Percentiles rank a stretch among this genome's conserved stretches.
phyloP scores from a whole-genome alignment of 495 filamentous ascomycete genomes.

The Podospora pseudocomata region DNA sequence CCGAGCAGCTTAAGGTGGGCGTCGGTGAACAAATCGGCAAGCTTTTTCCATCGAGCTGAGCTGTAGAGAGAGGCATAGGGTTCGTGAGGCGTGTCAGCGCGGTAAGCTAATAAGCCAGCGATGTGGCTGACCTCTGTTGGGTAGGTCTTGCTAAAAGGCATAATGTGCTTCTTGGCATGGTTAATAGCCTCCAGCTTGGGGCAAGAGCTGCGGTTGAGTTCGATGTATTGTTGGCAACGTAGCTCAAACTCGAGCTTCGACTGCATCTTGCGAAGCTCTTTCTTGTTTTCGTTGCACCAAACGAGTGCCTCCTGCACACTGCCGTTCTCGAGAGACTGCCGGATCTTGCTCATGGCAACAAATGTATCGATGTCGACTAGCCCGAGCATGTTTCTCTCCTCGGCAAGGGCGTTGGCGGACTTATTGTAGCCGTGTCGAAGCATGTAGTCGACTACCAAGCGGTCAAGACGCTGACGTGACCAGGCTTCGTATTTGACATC shows the following conservation, averaged over 20 bases:
- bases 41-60: constrained; percentile 62
- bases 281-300: constrained; percentile 92
- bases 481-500: constrained; percentile 94
- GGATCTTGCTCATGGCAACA: constrained; percentile 72
- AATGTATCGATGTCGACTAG: constrained; percentile 90
- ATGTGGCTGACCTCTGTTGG: constrained; percentile 65
- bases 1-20: constrained; percentile 85
- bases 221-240: constrained; percentile 92
- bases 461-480: constrained; percentile 74
- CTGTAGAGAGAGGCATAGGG: constrained; percentile 61
- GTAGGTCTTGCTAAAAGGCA: constrained; percentile 62
- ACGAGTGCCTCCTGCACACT: constrained; percentile 72
- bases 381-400: constrained; percentile 61
- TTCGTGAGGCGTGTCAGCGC: constrained; percentile 50
- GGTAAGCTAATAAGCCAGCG: constrained; percentile 74
- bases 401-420: constrained; percentile 69
- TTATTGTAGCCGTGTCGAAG: constrained; percentile 76
- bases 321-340: constrained; percentile 63
- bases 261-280: constrained; percentile 78
- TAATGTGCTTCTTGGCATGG: constrained; percentile 77
- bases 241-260: constrained; percentile 91
- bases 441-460: constrained; percentile 86
- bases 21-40: constrained; percentile 77
- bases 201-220: constrained; percentile 67
- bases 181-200: constrained; percentile 63